Percentiles rank a stretch among this genome's conserved stretches.
Conservation (phyloP, 345 rosid species). For the Hibiscus trionum region DNA sequence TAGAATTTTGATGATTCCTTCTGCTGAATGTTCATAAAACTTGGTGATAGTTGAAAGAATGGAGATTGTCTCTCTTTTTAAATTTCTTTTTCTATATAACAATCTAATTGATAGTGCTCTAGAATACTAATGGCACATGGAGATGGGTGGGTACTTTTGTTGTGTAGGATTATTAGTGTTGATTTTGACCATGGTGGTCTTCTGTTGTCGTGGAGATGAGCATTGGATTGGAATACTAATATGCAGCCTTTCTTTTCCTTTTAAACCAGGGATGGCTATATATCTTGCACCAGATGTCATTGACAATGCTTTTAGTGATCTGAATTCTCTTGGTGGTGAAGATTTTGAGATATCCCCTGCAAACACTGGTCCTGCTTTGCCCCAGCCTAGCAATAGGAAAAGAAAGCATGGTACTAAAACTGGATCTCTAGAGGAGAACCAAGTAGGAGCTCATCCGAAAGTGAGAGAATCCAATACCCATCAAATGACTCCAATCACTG, state of each 20-base stretch:
- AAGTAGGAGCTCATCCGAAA: no score
- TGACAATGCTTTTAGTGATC: slow-evolving; percentile 36
- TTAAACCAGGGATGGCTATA: slow-evolving; percentile 57
- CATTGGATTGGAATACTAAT: background rate
- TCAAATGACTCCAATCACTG: no score
- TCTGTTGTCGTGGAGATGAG: background rate
- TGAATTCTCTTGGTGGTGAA: no score
- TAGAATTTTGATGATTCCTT: background rate
- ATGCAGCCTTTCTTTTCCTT: background rate
- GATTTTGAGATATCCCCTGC: no score
- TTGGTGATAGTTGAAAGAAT: background rate
- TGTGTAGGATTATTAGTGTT: background rate
- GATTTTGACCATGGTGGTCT: background rate
- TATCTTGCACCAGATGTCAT: slow-evolving; percentile 58
- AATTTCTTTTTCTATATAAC: background rate
- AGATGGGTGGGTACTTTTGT: background rate
- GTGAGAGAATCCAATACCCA: no score
- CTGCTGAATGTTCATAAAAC: background rate
- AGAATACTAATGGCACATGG: background rate
- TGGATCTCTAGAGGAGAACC: no score
- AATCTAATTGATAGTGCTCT: background rate
- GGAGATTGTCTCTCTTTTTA: background rate
- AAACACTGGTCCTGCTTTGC: no score
- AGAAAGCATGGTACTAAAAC: no score
- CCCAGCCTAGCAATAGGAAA: no score